These are phyloP conservation scores for Malassezia sympodialis DNA, from an alignment of 1,284 basidiomycete species.

Conservation along the genomic window DNA sequence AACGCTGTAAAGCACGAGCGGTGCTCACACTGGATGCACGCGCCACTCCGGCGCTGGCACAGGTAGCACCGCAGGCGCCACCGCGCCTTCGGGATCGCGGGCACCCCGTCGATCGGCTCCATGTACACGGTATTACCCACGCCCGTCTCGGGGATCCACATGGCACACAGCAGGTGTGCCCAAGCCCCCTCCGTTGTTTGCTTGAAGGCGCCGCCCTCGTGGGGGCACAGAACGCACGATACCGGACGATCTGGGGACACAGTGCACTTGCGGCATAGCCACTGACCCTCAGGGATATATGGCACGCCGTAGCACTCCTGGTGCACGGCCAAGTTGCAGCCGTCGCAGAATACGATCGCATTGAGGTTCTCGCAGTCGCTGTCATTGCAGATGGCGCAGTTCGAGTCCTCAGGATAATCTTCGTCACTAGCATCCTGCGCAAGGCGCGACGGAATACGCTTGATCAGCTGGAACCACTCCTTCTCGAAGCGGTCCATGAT, in stretches of 20 bases:
- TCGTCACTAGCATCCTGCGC: constrained; percentile 21
- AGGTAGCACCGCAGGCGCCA: constrained; percentile 84
- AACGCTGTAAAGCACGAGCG: constrained; percentile 84
- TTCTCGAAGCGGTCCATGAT: constrained; percentile 96
- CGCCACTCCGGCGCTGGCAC: constrained; percentile 71
- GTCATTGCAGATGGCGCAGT: constrained; percentile 93
- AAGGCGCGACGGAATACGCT: constrained; percentile 28
- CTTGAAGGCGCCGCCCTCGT: constrained; percentile 96
- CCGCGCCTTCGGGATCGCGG: constrained; percentile 74
- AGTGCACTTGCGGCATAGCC: constrained; percentile 96
- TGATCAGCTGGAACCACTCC: constrained; percentile 68
- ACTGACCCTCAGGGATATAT: constrained; percentile 98
- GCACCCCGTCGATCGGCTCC: constrained; percentile 89
- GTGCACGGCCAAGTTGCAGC: constrained; percentile 95
- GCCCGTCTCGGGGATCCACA: constrained; percentile 92
- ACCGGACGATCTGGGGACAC: constrained; percentile 94
- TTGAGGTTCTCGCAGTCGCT: constrained; percentile 97
- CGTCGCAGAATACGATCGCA: constrained; percentile 98
- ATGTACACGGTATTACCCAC: constrained; percentile 94
- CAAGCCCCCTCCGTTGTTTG: constrained; percentile 86
- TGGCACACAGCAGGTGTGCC: constrained; percentile 92
- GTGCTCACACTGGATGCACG: constrained; percentile 94
- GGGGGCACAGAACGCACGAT: constrained; percentile 84
- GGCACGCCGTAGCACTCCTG: constrained; percentile 99
- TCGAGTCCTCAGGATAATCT: constrained; percentile 51